Conservation (phyloP, 2,329 filamentous ascomycete species). For the Grosmannia clavigera region DNA sequence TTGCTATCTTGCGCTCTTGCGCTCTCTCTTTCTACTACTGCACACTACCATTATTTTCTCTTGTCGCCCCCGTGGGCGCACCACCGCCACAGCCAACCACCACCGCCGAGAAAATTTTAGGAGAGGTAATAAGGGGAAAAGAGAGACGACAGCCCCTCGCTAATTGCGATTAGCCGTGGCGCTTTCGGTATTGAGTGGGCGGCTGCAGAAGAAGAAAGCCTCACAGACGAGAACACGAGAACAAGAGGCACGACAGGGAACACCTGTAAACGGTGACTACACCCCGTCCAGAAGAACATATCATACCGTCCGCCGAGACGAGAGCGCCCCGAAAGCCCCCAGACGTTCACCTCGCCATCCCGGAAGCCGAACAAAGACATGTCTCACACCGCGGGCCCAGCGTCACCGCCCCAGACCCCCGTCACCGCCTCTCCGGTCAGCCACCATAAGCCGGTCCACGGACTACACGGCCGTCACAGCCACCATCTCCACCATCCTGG, state of each 20-base stretch:
- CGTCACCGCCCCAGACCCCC: conserved; percentile 31
- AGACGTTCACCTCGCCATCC: background rate
- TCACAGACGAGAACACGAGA: background rate
- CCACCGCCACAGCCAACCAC: background rate
- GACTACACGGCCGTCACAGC: conserved; percentile 1
- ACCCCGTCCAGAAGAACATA: background rate
- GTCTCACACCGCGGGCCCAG: conserved; percentile 19
- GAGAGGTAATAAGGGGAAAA: background rate
- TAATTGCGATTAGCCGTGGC: conserved; percentile 9
- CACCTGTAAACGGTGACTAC: background rate
- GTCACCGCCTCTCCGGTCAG: conserved; percentile 21
- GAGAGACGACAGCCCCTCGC: conserved; percentile 13
- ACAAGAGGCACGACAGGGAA: background rate
- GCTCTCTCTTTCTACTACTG: background rate
- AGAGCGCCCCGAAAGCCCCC: background rate
- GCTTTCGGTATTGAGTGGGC: background rate
- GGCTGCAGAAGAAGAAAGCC: background rate
- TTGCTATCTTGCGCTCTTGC: background rate
- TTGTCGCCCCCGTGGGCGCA: background rate
- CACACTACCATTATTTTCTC: background rate
- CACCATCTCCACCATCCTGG: conserved; percentile 1
- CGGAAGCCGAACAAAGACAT: conserved; percentile 1
- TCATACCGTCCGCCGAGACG: background rate
- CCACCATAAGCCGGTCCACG: conserved; percentile 16
- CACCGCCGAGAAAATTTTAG: background rate